Evolutionary conservation across 164 flowering plant species (phyloP), one percentile per base, ranked within the genome.

Genomic region (Sextonia rubra): DNA sequence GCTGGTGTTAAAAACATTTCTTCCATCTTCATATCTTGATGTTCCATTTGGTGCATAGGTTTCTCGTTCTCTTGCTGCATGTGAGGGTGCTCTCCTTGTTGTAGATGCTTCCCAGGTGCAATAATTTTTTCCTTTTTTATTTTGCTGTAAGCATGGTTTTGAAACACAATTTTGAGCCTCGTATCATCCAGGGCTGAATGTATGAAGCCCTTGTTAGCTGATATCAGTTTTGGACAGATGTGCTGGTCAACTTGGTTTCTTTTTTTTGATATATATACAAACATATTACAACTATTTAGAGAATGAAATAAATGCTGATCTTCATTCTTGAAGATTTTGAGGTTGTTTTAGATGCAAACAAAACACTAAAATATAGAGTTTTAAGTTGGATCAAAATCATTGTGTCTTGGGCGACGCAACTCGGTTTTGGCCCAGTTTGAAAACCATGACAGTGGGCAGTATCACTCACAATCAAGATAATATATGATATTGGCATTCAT

Each of bases 41-140:
- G 8, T 60, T 71, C 47, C 58, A 62, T 69, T 69, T 68, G 52
- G n/a, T 71, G 62, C 58, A 72, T 77, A 94, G 98, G 99, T 94
- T 78, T 95, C 98, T 70, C 94, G 98, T 74, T 95, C 99, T 74
- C 91, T 95, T 78, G 99, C 97, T 77, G 98, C 99, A 37, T 95
- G 99, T 83, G 98, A 95, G 81, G 99, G 99, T 77, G 99, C 99
- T 77, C 94, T 95, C 60, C 96, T 95, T 76, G 98, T 95, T 71
- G 96, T 95, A 48, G 99, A 95, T 86, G 97, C 99, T 73, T 95
- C 99, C 22, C 99, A 95, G 97, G 98, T 90, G 73, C 82, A 12
- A 61, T 47, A 29, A 7, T 71, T 26, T 47, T 58, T 56, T 26
- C 2, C 4, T 56, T 63, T 27, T 62, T 49, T 22, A 23, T 44